phyloP scores from a whole-genome alignment of 805 yeast species.

The Candida corydali region DNA sequence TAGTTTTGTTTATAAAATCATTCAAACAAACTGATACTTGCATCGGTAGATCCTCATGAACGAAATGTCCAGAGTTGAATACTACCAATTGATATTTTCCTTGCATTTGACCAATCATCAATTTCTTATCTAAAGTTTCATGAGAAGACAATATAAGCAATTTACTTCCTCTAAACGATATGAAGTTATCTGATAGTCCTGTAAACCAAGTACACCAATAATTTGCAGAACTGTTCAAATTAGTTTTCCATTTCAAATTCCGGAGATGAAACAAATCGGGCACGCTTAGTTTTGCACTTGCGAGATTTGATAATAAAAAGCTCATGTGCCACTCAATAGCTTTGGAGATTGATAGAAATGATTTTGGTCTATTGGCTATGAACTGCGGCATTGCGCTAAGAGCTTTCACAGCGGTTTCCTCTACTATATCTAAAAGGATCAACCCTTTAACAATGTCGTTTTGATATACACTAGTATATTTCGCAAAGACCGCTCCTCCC shows the following conservation, averaged over 20 bases:
- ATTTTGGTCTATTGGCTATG: slow-evolving; percentile 58
- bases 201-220: slow-evolving; percentile 86
- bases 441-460: slow-evolving; percentile 53
- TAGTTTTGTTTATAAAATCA: slow-evolving; percentile 46
- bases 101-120: slow-evolving; percentile 97
- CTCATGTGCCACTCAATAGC: slow-evolving; percentile 84
- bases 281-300: slow-evolving; percentile 72
- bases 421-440: slow-evolving; percentile 85
- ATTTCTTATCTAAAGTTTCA: slow-evolving; percentile 77
- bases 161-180: slow-evolving; percentile 46
- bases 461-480: slow-evolving; percentile 47
- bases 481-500: slow-evolving; percentile 71
- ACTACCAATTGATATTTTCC: slow-evolving; percentile 90
- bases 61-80: slow-evolving; percentile 78
- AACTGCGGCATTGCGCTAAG: slow-evolving; percentile 64
- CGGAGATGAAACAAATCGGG: slow-evolving; percentile 53
- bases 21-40: slow-evolving; percentile 56
- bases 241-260: slow-evolving; percentile 55
- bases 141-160: slow-evolving; percentile 82
- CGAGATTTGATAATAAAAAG: slow-evolving; percentile 47
- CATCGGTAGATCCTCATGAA: slow-evolving; percentile 87
- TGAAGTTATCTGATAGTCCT: slow-evolving; percentile 54
- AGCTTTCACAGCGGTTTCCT: slow-evolving; percentile 80
- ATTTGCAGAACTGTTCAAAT: slow-evolving; percentile 54
- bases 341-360: slow-evolving; percentile 46